Conservation (phyloP, 805 yeast species). For the Middelhovenomyces tepae region DNA sequence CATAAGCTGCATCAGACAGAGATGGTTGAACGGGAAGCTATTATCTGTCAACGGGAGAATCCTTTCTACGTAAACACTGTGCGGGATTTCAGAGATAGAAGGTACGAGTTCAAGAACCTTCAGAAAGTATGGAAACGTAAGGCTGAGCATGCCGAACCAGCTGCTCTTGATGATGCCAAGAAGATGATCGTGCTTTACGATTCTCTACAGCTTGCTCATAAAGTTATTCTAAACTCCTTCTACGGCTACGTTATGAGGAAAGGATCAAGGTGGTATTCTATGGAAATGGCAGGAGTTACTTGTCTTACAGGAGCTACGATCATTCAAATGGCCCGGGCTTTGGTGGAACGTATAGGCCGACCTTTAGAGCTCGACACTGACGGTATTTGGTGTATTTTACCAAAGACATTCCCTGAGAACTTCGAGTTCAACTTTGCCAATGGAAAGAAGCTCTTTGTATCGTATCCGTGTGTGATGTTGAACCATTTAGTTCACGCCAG, state of each 20-base stretch:
- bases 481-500: constrained; percentile 84
- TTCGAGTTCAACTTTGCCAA: constrained; percentile 59
- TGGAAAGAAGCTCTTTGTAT: constrained; percentile 69
- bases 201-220: constrained; percentile 92
- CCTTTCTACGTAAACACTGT: constrained; percentile 96
- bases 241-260: constrained; percentile 99
- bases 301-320: constrained; percentile 97
- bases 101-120: constrained; percentile 89
- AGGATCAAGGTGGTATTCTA: constrained; percentile 98
- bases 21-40: constrained; percentile 81
- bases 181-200: constrained; percentile 92
- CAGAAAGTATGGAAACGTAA: constrained; percentile 94
- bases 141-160: constrained; percentile 43
- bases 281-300: constrained; percentile 99
- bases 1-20: constrained; percentile 74
- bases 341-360: constrained; percentile 89
- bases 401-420: constrained; percentile 88
- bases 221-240: constrained; percentile 90
- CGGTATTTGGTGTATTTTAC: constrained; percentile 99
- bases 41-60: constrained; percentile 94
- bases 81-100: constrained; percentile 85
- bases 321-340: constrained; percentile 89
- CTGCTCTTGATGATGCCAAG: constrained; percentile 75
- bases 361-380: constrained; percentile 96
- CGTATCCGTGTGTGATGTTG: constrained; percentile 94